These are phyloP conservation scores for Trichoderma koningii DNA, from an alignment of 2,329 filamentous ascomycete species.

Conservation along the genomic window DNA sequence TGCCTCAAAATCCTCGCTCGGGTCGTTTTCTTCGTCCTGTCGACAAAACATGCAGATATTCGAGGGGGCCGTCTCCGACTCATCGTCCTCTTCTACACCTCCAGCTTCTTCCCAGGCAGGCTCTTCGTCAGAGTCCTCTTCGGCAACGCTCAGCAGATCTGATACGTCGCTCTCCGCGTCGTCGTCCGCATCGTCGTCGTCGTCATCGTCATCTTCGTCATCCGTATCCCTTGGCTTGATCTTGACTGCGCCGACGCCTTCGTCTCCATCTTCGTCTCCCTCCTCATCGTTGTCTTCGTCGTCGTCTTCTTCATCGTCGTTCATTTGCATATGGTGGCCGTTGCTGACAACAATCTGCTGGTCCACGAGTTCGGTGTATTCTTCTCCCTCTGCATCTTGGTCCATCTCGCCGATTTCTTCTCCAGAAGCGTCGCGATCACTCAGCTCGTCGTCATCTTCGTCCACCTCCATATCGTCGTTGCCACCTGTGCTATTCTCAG, in stretches of 20 bases:
- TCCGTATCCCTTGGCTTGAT: constrained; percentile 53
- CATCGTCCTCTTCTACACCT: constrained; percentile 60
- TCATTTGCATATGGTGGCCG: constrained; percentile 33
- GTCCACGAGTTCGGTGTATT: constrained; percentile 41
- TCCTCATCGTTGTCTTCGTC: constrained; percentile 35
- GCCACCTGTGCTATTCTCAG: neutral
- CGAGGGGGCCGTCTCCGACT: constrained; percentile 53
- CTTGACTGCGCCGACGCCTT: constrained; percentile 60
- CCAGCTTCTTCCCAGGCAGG: constrained; percentile 57
- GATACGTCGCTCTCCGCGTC: constrained; percentile 53
- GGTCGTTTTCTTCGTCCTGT: constrained; percentile 79
- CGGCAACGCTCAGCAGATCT: constrained; percentile 52
- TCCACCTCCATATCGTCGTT: constrained; percentile 17
- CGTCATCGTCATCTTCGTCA: constrained; percentile 46
- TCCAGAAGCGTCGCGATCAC: constrained; percentile 46
- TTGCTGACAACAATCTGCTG: constrained; percentile 35
- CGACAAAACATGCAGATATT: constrained; percentile 71
- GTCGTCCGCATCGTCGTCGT: constrained; percentile 40
- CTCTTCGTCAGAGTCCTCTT: constrained; percentile 55
- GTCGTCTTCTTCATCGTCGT: constrained; percentile 21
- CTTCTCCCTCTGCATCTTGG: constrained; percentile 44
- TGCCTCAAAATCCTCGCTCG: constrained; percentile 76
- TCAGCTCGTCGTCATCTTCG: constrained; percentile 41
- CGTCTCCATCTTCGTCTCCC: constrained; percentile 46
- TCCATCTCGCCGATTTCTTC: constrained; percentile 44